Evolutionary conservation across 805 yeast species (phyloP), one percentile per base, ranked within the genome.

Genomic region (Barnettozyma vustinii): DNA sequence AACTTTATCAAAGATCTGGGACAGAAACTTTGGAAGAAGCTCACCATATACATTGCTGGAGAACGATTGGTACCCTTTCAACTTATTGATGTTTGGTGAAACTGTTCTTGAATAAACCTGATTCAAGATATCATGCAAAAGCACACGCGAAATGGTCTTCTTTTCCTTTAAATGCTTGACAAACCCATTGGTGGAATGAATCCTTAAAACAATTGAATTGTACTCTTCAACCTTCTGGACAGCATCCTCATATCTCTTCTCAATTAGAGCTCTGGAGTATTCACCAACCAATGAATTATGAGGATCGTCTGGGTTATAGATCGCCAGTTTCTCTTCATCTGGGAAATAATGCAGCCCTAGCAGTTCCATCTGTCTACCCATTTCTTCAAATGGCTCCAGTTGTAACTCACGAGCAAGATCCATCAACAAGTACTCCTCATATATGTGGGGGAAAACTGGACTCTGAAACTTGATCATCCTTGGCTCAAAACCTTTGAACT

Each of bases 11-110:
- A 83, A 85, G 4, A 87, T 84, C 55, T 74, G 79, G 37, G 89
- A 76, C 39, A 87, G 71, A 56, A 91, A 87, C 5, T 74, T 70
- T 1, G 97, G 97, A 62, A 91, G 71, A 50, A 91, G 69, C 65
- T 91, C 97, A 9, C 97, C 97, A 64, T 91, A 91, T 1, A 89
- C 96, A 58, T 82, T 87, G 54, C 87, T 90, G 8, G 96, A 87
- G 62, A 91, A 91, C 0, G 96, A 95, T 60, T 83, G 81, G 64
- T 91, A 91, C 4, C 78, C 72, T 47, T 83, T 75, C 47, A 91
- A 70, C 47, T 78, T 79, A 16, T 72, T 69, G 0, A 85, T 80
- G 33, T 82, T 75, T 0, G 96, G 94, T 1, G 95, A 81, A 8
- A 91, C 92, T 1, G 86, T 75, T 56, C 97, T 73, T 1, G 85